A percentile compares a stretch with the other conserved stretches of the same genome.
phyloP scores from a whole-genome alignment of 1,139 yeast species.

The Candida sanyaensis region DNA sequence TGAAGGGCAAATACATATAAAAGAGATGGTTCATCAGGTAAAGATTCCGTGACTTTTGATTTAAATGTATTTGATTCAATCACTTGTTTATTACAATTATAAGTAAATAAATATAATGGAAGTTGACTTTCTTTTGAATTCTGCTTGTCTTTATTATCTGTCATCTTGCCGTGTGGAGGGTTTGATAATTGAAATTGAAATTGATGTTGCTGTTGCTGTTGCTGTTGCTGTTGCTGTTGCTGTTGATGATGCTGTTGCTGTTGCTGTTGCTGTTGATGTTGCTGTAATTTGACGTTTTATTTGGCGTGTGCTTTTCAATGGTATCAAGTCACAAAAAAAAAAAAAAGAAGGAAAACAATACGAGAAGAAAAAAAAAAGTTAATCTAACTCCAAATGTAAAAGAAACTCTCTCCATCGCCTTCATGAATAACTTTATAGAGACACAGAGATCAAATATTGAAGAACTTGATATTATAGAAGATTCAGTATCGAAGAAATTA shows the following conservation, averaged over 20 bases:
- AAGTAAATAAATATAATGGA: slow-evolving; percentile 36
- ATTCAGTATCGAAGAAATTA: slow-evolving; percentile 32
- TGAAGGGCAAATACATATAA: slow-evolving; percentile 72
- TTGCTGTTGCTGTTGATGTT: no score
- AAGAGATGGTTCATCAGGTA: slow-evolving; percentile 40
- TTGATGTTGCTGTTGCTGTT: not conserved
- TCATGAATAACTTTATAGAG: slow-evolving; percentile 37
- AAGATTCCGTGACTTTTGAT: slow-evolving; percentile 23
- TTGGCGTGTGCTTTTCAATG: not conserved
- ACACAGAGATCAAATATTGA: slow-evolving; percentile 37
- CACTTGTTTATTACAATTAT: slow-evolving; percentile 37
- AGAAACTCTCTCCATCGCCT: not conserved
- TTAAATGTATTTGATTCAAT: slow-evolving; percentile 26
- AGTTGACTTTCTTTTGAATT: slow-evolving; percentile 5
- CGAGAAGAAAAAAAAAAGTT: not conserved
- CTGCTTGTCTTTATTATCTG: not conserved
- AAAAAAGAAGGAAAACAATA: not conserved
- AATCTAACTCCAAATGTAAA: no score
- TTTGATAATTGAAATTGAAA: no score
- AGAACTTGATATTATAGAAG: slow-evolving; percentile 38
- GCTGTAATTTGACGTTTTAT: no score
- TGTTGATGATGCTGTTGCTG: no score
- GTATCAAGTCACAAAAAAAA: not conserved
- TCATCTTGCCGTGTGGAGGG: slow-evolving; percentile 1
- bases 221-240: no score